Evolutionary conservation across 169 alveolate genomes (phyloP), one percentile per base, ranked within the genome.

Genomic region (Cryptosporidium sp.): DNA sequence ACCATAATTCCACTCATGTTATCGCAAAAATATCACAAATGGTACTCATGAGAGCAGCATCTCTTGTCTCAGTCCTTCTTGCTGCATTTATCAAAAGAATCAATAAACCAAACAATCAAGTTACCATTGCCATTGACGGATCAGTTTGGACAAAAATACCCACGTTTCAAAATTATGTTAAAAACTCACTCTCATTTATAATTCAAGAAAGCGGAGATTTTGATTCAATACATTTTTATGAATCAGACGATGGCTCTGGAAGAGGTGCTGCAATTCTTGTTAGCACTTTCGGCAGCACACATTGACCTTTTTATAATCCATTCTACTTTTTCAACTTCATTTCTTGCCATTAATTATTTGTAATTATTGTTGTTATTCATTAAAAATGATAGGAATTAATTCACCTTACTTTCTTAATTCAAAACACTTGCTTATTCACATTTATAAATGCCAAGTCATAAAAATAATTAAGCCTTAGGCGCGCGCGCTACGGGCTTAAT

Each of bases 231-330:
- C 73, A 58, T n/a, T 55, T 74, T 74, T 74, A 55, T 58, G 86
- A 55, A 14, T 52, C 86, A 51, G 86, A 58, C 14, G 86, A 74
- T 41, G 86, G 86, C 3, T 74, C 86, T 61, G 86, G 86, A 55
- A 74, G 65, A 74, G 86, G 86, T 58, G 86, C 86, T 26, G 86
- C 86, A 8, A 33, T 74, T 39, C 71, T 74, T 58, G 86, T 62
- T 33, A 43, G 65, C 29, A 48, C 59, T 23, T 39, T 58, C 0
- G 12, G 12, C 9, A 6, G 50, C 16, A 71, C 10, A 12, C 67
- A 71, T 29, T 37, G 35, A 61, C 33, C 35, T 18, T 61, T 61
- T 29, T n/a, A 21, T 29, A 61, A 7, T 21, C 18, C 41, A 61
- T 16, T 21, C 21, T 12, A 29, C 41, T n/a, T 16, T n/a, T 61